Conservation (phyloP, 2,329 filamentous ascomycete species). For the Coniochaeta ligniaria region DNA sequence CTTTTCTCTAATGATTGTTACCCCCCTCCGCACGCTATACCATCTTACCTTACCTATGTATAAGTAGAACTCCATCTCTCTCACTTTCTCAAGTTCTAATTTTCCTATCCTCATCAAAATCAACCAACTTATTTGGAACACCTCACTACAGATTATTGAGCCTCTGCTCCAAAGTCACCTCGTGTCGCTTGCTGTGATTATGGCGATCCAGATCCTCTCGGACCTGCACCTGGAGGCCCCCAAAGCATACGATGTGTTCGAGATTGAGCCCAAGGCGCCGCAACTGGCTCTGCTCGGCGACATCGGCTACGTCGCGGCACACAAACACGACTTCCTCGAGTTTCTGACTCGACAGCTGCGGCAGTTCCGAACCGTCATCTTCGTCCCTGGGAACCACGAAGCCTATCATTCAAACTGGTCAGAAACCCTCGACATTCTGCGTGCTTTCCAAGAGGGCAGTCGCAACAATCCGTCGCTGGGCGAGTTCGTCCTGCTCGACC, state of each 20-base stretch:
- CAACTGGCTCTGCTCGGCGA: conserved; percentile 50
- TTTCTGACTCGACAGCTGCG: conserved; percentile 42
- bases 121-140: too few relatives aligned
- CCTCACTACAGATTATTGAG: too few relatives aligned
- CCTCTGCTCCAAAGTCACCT: too few relatives aligned
- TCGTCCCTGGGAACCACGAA: conserved; percentile 52
- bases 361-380: conserved; percentile 40
- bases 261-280: conserved; percentile 37
- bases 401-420: conserved; percentile 35
- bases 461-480: conserved; percentile 19
- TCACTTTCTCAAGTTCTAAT: too few relatives aligned
- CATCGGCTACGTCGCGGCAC: conserved; percentile 35
- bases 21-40: too few relatives aligned
- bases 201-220: conserved; percentile 41
- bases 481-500: conserved; percentile 19
- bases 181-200: too few relatives aligned
- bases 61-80: too few relatives aligned
- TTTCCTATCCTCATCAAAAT: too few relatives aligned
- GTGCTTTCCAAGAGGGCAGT: conserved; percentile 21
- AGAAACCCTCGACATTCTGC: conserved; percentile 18
- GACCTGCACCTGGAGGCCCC: conserved; percentile 49
- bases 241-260: conserved; percentile 40
- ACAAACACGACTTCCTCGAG: conserved; percentile 31
- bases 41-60: too few relatives aligned
- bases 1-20: too few relatives aligned